Conservation (phyloP, 2,329 filamentous ascomycete genomes). For the Claviceps quebecensis region DNA sequence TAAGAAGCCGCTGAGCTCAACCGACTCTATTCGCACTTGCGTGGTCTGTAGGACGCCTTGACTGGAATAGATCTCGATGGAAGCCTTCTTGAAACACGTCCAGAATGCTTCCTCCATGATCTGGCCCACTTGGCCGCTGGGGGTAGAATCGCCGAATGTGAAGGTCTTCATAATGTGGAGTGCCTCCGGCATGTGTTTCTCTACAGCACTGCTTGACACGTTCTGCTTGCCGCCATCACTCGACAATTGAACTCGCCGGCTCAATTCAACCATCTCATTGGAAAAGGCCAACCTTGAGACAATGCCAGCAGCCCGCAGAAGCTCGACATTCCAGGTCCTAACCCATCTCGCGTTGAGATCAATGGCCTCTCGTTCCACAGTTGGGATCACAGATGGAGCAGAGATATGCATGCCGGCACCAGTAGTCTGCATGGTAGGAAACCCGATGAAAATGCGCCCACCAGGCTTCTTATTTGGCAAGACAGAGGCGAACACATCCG, state of each 20-base stretch:
- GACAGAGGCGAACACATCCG: slow-evolving; percentile 80
- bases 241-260: slow-evolving; percentile 39
- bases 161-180: slow-evolving; percentile 78
- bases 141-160: slow-evolving; percentile 79
- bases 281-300: slow-evolving; percentile 77
- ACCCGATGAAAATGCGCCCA: slow-evolving; percentile 91
- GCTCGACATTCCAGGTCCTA: slow-evolving; percentile 87
- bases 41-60: slow-evolving; percentile 75
- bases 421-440: slow-evolving; percentile 93
- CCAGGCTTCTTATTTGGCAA: slow-evolving; percentile 68
- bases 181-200: slow-evolving; percentile 60
- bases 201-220: slow-evolving; percentile 47
- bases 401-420: slow-evolving; percentile 89
- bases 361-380: slow-evolving; percentile 91
- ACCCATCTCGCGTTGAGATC: slow-evolving; percentile 94
- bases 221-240: slow-evolving; percentile 32
- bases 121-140: slow-evolving; percentile 67
- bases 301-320: slow-evolving; percentile 81
- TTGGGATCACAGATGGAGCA: slow-evolving; percentile 90
- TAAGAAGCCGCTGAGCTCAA: slow-evolving; percentile 59
- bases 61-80: slow-evolving; percentile 79
- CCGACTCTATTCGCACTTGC: slow-evolving; percentile 60
- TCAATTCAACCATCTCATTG: slow-evolving; percentile 71
- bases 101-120: slow-evolving; percentile 93
- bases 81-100: slow-evolving; percentile 71